These are phyloP conservation scores for Epichloe gansuensis DNA, from an alignment of 2,329 filamentous ascomycete species.

Conservation along the genomic window DNA sequence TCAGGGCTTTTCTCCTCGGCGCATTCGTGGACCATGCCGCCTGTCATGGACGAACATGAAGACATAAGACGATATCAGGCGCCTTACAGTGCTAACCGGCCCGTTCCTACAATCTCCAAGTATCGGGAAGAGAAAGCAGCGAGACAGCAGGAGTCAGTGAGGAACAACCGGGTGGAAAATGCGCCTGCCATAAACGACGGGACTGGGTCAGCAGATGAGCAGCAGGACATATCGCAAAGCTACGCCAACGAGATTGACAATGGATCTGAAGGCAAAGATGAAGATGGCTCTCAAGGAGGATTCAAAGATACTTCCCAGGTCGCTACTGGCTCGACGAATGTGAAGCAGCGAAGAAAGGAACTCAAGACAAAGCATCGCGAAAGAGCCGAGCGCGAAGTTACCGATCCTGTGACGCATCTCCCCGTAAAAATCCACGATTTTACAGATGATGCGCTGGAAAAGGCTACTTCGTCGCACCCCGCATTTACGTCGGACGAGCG, in stretches of 20 bases:
- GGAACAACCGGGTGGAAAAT: slow-evolving; percentile 15
- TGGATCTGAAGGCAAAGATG: slow-evolving; percentile 9
- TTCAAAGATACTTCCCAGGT: slow-evolving; percentile 25
- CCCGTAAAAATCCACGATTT: slow-evolving; percentile 58
- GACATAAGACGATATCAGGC: slow-evolving; percentile 25
- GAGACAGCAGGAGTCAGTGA: slow-evolving; percentile 27
- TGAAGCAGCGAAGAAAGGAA: slow-evolving; percentile 34
- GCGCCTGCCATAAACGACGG: neutral
- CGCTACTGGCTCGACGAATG: slow-evolving; percentile 25
- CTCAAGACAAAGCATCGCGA: slow-evolving; percentile 33
- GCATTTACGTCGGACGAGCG: slow-evolving; percentile 23
- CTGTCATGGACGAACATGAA: slow-evolving; percentile 24
- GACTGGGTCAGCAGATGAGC: neutral
- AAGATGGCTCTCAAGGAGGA: slow-evolving; percentile 7
- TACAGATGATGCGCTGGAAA: slow-evolving; percentile 46
- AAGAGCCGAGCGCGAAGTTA: slow-evolving; percentile 48
- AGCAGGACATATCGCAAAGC: neutral
- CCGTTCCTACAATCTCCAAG: slow-evolving; percentile 36
- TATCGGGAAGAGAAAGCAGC: slow-evolving; percentile 35
- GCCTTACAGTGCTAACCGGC: slow-evolving; percentile 30
- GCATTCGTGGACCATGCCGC: slow-evolving; percentile 19
- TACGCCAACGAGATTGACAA: slow-evolving; percentile 3
- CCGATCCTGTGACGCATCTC: slow-evolving; percentile 61
- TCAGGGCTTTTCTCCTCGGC: neutral
- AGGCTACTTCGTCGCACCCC: slow-evolving; percentile 19